phyloP scores from a whole-genome alignment of 177 flowering plant species.

The Tripterygium wilfordii region DNA sequence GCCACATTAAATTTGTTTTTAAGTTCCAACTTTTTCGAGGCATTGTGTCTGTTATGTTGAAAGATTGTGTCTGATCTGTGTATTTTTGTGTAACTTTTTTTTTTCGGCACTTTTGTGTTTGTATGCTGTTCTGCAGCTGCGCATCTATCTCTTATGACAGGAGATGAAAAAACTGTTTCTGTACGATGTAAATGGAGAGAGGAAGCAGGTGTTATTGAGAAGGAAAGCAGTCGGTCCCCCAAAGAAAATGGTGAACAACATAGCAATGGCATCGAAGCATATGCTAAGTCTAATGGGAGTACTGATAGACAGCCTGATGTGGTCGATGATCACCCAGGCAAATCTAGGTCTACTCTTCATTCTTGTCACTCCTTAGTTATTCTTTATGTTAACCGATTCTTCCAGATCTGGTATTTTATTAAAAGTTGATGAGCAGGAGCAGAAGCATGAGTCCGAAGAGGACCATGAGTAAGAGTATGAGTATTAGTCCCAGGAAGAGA shows the following conservation, averaged over 20 bases:
- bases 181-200: conserved; percentile 26
- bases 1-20: too few relatives aligned
- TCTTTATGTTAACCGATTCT: conserved; percentile 39
- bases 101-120: too few relatives aligned
- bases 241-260: conserved; percentile 58
- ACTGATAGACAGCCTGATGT: conserved; percentile 64
- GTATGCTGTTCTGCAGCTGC: conserved; percentile 21
- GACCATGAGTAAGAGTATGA: conserved; percentile 74
- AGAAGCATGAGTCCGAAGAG: conserved; percentile 73
- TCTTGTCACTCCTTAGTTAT: conserved; percentile 30
- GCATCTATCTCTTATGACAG: conserved; percentile 22
- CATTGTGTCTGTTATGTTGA: too few relatives aligned
- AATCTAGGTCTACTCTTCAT: conserved; percentile 63
- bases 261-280: conserved; percentile 50
- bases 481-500: conserved; percentile 71
- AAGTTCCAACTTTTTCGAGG: too few relatives aligned
- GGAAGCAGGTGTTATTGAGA: conserved; percentile 22
- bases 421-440: conserved; percentile 70
- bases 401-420: conserved; percentile 39
- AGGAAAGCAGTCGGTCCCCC: conserved; percentile 33
- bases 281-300: conserved; percentile 30
- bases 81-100: too few relatives aligned
- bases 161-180: conserved; percentile 25
- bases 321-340: conserved; percentile 61
- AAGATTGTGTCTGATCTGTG: too few relatives aligned